Conservation (phyloP, 371 early-diverging fungal genomes). For the Lichtheimia ramosa region DNA sequence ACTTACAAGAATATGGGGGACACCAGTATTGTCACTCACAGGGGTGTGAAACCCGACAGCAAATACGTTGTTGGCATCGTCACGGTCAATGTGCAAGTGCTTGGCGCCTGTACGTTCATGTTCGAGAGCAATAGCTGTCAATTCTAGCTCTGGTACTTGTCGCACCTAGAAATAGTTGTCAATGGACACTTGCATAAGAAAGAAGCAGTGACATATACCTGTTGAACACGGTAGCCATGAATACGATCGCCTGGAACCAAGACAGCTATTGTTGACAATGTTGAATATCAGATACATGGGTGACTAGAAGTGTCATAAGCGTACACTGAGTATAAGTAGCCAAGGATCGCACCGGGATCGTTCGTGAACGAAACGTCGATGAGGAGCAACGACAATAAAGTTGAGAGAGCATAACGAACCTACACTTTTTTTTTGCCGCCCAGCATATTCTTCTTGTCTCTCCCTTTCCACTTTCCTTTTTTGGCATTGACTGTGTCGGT, state of each 20-base stretch:
- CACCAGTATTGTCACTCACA: constrained; percentile 80
- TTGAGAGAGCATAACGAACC: neutral
- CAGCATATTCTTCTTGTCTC: neutral
- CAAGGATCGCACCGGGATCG: neutral
- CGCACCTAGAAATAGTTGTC: constrained; percentile 26
- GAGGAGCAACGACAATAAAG: neutral
- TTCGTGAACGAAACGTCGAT: neutral
- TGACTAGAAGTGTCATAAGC: neutral
- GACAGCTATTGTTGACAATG: neutral
- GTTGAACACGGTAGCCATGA: constrained; percentile 27
- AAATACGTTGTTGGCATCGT: constrained; percentile 91
- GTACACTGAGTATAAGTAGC: neutral
- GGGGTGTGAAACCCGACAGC: constrained; percentile 90
- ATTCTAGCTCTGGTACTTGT: constrained; percentile 65
- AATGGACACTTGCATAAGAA: neutral
- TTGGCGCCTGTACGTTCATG: constrained; percentile 85
- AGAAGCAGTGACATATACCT: neutral
- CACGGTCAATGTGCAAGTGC: constrained; percentile 83
- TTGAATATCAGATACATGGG: neutral
- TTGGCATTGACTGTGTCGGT: too few relatives aligned
- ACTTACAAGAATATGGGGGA: constrained; percentile 88
- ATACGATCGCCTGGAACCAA: constrained; percentile 22
- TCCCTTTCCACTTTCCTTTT: neutral
- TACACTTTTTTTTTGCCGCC: constrained; percentile 3
- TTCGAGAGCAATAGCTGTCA: constrained; percentile 65